Percentiles rank a stretch among this genome's conserved stretches.
Evolutionary conservation across 225 moss, liverwort and hornwort genomes (phyloP).

Genomic region (Physcomitrium patens): DNA sequence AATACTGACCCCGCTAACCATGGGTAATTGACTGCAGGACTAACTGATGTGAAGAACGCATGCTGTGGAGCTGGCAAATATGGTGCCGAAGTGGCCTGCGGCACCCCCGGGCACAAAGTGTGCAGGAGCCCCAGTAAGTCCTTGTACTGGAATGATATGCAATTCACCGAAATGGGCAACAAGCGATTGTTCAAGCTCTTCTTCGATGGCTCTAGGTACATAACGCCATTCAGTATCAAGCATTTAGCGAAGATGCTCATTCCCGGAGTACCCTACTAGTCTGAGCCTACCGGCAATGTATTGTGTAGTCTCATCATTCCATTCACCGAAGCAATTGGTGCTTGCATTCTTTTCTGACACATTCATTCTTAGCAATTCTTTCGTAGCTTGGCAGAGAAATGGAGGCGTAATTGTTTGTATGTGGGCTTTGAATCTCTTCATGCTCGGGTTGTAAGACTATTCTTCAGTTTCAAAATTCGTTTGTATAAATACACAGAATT

Average conservation of each 20-base stretch:
- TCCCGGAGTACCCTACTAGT: constrained; percentile 52
- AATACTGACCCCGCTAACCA: no score
- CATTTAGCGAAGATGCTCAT: constrained; percentile 37
- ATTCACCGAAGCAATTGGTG: no score
- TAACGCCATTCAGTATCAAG: constrained; percentile 42
- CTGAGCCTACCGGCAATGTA: no score
- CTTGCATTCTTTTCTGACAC: no score
- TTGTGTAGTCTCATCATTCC: no score
- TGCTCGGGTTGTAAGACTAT: no score
- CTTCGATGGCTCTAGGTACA: constrained; percentile 38
- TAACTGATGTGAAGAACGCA: constrained; percentile 27
- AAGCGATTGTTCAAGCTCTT: constrained; percentile 40
- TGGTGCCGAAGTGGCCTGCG: constrained; percentile 27
- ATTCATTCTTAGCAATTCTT: no score
- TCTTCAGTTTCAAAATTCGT: no score
- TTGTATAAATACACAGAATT: no score
- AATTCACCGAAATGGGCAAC: constrained; percentile 41
- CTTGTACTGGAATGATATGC: constrained; percentile 42
- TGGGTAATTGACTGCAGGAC: constrained; percentile 30
- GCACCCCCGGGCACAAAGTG: neutral
- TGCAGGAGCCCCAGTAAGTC: constrained; percentile 16
- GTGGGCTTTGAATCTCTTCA: no score
- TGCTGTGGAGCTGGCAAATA: constrained; percentile 55
- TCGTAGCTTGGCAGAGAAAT: no score
- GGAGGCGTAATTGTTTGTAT: no score